Evolutionary conservation across 257 asterid species (phyloP).

Genomic region (Parsonsia alboflavescens): DNA sequence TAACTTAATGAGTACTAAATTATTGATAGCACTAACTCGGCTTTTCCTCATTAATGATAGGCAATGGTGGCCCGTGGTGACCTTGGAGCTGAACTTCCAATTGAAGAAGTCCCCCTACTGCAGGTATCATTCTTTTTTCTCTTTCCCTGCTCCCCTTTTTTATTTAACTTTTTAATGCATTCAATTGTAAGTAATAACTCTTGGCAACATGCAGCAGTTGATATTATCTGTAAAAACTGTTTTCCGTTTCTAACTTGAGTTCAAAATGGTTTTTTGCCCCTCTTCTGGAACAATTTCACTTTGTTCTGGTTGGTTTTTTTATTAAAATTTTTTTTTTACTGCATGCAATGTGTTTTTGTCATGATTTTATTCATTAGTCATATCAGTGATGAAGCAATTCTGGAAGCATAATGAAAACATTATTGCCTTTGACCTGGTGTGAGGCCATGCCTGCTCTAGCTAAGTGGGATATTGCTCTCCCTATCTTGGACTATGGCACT

Average conservation of each 20-base stretch:
- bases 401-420: background rate
- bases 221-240: background rate
- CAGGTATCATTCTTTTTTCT: constrained; percentile 52
- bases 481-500: background rate
- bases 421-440: background rate
- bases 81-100: constrained; percentile 98
- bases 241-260: background rate
- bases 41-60: constrained; percentile 37
- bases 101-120: constrained; percentile 95
- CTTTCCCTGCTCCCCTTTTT: background rate
- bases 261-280: background rate
- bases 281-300: background rate
- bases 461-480: background rate
- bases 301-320: background rate
- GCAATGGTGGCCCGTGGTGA: constrained; percentile 99
- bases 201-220: background rate
- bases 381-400: background rate
- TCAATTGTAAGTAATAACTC: background rate
- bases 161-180: background rate
- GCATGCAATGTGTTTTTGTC: background rate
- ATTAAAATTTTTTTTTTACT: background rate
- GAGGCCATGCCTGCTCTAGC: background rate
- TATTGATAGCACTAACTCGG: background rate
- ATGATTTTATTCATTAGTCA: background rate
- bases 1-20: background rate